phyloP scores from a whole-genome alignment of 73 alveolate species.

The Paramecium sexaurelia region DNA sequence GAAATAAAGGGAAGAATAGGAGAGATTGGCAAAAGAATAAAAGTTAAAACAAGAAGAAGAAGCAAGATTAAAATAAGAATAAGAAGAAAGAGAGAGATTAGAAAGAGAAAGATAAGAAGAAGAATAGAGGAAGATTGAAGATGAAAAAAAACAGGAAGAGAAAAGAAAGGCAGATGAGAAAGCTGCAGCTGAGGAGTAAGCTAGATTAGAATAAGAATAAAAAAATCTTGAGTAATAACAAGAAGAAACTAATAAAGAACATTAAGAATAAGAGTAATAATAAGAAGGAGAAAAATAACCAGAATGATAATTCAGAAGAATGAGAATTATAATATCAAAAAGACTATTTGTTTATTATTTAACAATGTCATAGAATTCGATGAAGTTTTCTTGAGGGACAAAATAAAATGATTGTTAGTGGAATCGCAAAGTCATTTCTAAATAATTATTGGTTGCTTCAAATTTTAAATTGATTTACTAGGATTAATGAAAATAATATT shows the following conservation, averaged over 20 bases:
- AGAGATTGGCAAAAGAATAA: conserved; percentile 21
- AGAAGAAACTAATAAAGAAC: not conserved
- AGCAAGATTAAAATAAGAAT: conserved; percentile 11
- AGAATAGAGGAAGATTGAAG: conserved; percentile 8
- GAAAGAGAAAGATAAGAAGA: conserved; percentile 42
- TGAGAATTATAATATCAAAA: not conserved
- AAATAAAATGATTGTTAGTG: too few relatives aligned
- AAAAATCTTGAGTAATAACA: not conserved
- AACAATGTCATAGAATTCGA: not conserved
- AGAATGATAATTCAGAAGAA: not conserved
- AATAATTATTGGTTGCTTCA: too few relatives aligned
- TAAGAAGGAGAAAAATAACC: conserved; percentile 8
- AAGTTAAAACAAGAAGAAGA: not conserved
- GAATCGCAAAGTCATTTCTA: too few relatives aligned
- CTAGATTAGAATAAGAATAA: not conserved
- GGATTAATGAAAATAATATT: not conserved
- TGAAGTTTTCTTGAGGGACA: too few relatives aligned
- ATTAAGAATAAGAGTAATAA: not conserved
- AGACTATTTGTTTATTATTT: not conserved
- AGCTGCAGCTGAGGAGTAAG: not conserved
- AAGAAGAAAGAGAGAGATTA: not conserved
- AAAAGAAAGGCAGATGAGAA: conserved; percentile 1
- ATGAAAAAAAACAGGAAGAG: conserved; percentile 31
- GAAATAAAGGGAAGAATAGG: conserved; percentile 53
- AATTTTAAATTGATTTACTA: too few relatives aligned